Conservation (phyloP, 2,329 filamentous ascomycete genomes). For the Aschersonia sp. region DNA sequence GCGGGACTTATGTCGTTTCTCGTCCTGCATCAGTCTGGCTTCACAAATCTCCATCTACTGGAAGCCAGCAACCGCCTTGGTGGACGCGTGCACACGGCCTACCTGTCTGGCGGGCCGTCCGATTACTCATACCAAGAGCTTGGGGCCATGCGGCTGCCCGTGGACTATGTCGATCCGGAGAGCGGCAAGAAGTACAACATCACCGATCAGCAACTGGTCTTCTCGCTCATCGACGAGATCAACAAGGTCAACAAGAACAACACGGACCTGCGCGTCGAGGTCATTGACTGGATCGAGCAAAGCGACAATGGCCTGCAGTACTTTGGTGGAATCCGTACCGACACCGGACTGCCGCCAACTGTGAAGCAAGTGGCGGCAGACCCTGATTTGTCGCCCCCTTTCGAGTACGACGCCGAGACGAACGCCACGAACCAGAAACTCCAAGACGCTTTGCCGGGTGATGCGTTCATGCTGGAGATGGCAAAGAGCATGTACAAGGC, state of each 20-base stretch:
- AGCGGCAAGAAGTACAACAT: constrained; percentile 41
- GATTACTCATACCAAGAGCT: constrained; percentile 55
- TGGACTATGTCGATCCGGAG: constrained; percentile 31
- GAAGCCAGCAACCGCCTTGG: constrained; percentile 47
- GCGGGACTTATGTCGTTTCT: constrained; percentile 46
- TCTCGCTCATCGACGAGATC: constrained; percentile 44
- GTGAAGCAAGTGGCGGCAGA: constrained; percentile 30
- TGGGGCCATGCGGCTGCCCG: constrained; percentile 53
- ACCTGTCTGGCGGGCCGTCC: constrained; percentile 41
- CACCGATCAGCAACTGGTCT: constrained; percentile 49
- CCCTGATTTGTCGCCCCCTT: constrained; percentile 17
- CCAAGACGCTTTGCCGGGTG: constrained; percentile 17
- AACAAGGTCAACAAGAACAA: constrained; percentile 43
- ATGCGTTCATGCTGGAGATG: constrained; percentile 20
- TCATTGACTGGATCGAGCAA: constrained; percentile 47
- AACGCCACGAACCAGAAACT: constrained; percentile 21
- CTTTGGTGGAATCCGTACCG: constrained; percentile 29
- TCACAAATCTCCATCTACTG: constrained; percentile 46
- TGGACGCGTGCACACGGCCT: constrained; percentile 49
- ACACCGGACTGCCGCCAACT: constrained; percentile 38
- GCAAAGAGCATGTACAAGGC: constrained; percentile 29
- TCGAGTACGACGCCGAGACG: constrained; percentile 16
- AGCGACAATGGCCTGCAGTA: constrained; percentile 39
- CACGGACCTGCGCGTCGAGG: constrained; percentile 35
- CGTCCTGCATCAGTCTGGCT: constrained; percentile 30